Evolutionary conservation across 805 yeast species (phyloP).

Genomic region (Ogataea chonburiensis): DNA sequence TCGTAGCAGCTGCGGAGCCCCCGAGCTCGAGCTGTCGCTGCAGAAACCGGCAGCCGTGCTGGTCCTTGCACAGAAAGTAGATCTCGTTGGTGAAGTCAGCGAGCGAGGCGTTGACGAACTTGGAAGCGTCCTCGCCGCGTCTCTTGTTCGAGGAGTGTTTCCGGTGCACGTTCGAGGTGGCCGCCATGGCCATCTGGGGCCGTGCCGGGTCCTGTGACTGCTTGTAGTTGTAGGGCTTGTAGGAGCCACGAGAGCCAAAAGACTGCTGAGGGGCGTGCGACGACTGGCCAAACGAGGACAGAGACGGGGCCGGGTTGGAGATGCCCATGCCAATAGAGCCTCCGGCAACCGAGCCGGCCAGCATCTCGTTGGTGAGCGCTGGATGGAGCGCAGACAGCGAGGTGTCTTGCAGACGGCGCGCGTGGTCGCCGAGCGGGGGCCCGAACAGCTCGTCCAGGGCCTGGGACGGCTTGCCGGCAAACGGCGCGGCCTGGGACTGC

Average conservation of each 20-base stretch:
- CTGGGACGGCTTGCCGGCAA: constrained; percentile 16
- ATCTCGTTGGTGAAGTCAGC: constrained; percentile 72
- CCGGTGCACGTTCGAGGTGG: constrained; percentile 37
- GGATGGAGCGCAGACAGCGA: constrained; percentile 28
- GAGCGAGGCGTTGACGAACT: constrained; percentile 63
- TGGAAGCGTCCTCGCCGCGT: constrained; percentile 66
- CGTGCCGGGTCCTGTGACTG: constrained; percentile 11
- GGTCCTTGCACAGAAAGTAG: constrained; percentile 84
- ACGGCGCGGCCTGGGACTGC: constrained; percentile 23
- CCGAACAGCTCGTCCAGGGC: constrained; percentile 17
- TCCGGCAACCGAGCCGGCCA: constrained; percentile 28
- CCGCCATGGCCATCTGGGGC: constrained; percentile 22
- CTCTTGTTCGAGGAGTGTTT: constrained; percentile 35
- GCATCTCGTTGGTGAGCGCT: constrained; percentile 27
- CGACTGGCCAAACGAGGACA: not conserved
- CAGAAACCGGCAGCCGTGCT: constrained; percentile 91
- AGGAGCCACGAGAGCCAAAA: constrained; percentile 6
- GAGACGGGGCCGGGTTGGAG: constrained; percentile 3
- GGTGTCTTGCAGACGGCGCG: constrained; percentile 36
- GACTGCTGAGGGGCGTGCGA: not conserved
- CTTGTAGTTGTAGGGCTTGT: constrained; percentile 15
- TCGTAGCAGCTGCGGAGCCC: constrained; percentile 60
- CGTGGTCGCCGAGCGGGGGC: constrained; percentile 33
- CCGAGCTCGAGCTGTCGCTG: constrained; percentile 80
- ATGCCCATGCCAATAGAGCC: constrained; percentile 33